Evolutionary conservation across 1,139 yeast species (phyloP), one percentile per base, ranked within the genome.

Genomic region (Pneumocystis carinii): DNA sequence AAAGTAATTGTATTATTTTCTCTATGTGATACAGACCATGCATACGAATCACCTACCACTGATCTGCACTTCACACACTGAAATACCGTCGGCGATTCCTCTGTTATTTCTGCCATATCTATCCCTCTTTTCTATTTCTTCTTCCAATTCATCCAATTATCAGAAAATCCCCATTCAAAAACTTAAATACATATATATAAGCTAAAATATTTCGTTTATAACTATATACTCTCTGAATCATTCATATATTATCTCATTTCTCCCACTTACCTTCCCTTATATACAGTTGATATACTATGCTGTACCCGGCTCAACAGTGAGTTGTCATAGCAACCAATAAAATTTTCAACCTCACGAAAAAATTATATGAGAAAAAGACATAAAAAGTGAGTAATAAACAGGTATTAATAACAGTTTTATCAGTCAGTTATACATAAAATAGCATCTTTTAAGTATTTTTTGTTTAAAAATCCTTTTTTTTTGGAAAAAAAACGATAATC

Each of bases 31-130:
- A 48, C 53, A 15, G 59, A 59, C 62, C 62, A 61, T 14, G 62
- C 56, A 42, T 61, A 57, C 12, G 62, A 61, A 53, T 61, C 62
- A 7, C 62, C 62, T 2, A 61, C 62, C 8, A 61, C 59, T 32
- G 58, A 59, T 17, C 58, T 39, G 35, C 62, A 61, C 5, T 61
- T 61, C 17, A 42, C 42, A 29, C 62, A 61, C 36, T 61, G 62
- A 19, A 61, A 61, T 15, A 61, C 62, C 3, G 39, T 42, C 10
- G 62, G 62, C 2, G 38, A 29, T 15, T 59, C 48, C 36, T 61
- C 62, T 15, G 53, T 15, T 5, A 27, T 39, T 15, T 58, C 53
- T 58, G 42, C 32, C 60, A 39, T 41, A 19, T 39, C 15, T 39
- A 39, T 39, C 15, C 19, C n/a, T 29, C 32, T 58, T 58, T 41